These are phyloP conservation scores for Brettanomyces sp. DNA, from an alignment of 805 yeast genomes.

Conservation along the genomic window DNA sequence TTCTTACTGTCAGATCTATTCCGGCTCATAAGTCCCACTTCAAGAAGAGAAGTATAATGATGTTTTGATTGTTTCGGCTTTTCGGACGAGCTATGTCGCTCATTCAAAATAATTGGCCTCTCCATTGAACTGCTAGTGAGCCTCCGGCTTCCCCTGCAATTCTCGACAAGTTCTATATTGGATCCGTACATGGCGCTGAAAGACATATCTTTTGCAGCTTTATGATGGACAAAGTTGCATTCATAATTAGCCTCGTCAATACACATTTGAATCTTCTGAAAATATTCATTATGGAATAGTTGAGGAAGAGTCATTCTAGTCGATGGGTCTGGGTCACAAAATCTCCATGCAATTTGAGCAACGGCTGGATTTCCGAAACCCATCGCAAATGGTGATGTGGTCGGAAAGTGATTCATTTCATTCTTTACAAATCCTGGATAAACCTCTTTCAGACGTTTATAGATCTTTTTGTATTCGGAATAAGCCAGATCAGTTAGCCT, in stretches of 20 bases:
- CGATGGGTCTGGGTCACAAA: constrained; percentile 52
- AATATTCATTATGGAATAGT: constrained; percentile 58
- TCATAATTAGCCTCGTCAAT: constrained; percentile 31
- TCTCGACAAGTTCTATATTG: constrained; percentile 3
- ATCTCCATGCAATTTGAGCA: constrained; percentile 44
- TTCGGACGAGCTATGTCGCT: neutral
- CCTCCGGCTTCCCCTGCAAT: neutral
- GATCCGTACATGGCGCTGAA: constrained; percentile 5
- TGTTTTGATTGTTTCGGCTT: too few relatives aligned
- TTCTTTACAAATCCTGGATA: constrained; percentile 36
- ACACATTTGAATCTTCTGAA: constrained; percentile 50
- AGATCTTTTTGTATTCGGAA: constrained; percentile 41
- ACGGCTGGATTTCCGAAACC: constrained; percentile 12
- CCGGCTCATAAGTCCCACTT: neutral
- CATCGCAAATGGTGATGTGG: constrained; percentile 23
- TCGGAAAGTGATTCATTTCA: constrained; percentile 47
- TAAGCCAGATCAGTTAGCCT: constrained; percentile 36
- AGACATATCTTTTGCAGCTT: constrained; percentile 1
- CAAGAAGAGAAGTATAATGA: neutral
- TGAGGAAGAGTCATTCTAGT: constrained; percentile 46
- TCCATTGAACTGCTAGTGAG: neutral
- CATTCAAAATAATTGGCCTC: too few relatives aligned
- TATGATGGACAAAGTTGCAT: constrained; percentile 17
- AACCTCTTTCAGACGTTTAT: constrained; percentile 29
- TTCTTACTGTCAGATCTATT: neutral